phyloP scores from a whole-genome alignment of 1,284 basidiomycete genomes.

The Ganoderma lucidum region DNA sequence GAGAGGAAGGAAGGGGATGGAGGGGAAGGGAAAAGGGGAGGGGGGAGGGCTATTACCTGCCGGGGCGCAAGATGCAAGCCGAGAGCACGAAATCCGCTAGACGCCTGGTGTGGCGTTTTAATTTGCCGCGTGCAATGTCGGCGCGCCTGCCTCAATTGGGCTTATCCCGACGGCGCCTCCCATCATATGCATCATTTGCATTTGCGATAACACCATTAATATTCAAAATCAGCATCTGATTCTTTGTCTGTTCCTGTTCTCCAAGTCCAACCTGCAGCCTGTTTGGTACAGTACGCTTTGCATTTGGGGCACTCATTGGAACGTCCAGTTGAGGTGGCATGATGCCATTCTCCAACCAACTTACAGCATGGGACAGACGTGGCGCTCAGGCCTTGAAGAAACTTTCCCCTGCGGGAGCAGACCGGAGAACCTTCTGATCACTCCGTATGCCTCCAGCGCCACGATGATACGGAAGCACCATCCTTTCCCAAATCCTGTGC shows the following conservation, averaged over 20 bases:
- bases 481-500: background rate
- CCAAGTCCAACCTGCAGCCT: too few species aligned
- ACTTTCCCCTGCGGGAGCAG: conserved; percentile 4
- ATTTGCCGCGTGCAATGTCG: conserved; percentile 23
- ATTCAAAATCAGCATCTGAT: conserved; percentile 13
- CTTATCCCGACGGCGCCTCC: conserved; percentile 30
- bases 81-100: conserved; percentile 8
- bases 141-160: conserved; percentile 18
- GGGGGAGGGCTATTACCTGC: conserved; percentile 10
- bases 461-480: conserved; percentile 16
- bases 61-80: conserved; percentile 25
- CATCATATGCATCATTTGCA: background rate
- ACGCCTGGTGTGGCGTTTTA: conserved; percentile 6
- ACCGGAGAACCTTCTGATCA: conserved; percentile 25
- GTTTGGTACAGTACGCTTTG: background rate
- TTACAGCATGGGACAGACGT: background rate
- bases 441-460: conserved; percentile 20
- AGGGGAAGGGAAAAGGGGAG: conserved; percentile 17
- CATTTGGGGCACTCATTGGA: background rate
- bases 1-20: conserved; percentile 18
- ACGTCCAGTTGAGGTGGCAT: background rate
- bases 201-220: conserved; percentile 18
- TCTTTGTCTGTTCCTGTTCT: background rate
- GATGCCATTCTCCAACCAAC: background rate
- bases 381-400: background rate